phyloP scores from a whole-genome alignment of 1,139 yeast genomes.

The Starmera stellimalicola region DNA sequence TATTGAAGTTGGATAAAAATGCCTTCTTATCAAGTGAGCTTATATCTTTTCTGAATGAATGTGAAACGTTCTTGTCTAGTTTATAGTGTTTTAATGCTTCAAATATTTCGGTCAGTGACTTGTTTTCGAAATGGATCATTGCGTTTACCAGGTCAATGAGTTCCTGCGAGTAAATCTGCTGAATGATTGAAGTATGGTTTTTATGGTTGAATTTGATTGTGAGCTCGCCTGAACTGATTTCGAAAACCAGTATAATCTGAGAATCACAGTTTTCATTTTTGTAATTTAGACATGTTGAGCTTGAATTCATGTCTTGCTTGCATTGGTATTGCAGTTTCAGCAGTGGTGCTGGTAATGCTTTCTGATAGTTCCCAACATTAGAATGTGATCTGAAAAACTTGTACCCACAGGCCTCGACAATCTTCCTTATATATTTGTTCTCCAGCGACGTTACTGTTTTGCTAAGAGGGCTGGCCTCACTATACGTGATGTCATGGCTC shows the following conservation, averaged over 20 bases:
- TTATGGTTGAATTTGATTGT: constrained; percentile 15
- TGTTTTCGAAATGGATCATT: constrained; percentile 3
- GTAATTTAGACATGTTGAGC: constrained; percentile 6
- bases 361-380: constrained; percentile 6
- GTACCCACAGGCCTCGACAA: constrained; percentile 15
- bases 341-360: constrained; percentile 11
- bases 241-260: constrained; percentile 15
- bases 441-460: constrained; percentile 9
- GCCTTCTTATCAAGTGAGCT: not conserved
- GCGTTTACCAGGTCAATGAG: constrained; percentile 10
- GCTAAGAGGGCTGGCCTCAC: too few relatives aligned
- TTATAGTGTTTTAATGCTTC: not conserved
- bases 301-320: constrained; percentile 14
- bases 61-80: not conserved
- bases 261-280: constrained; percentile 17
- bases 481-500: too few relatives aligned
- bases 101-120: not conserved
- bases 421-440: constrained; percentile 9
- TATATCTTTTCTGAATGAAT: not conserved
- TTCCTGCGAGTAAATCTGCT: constrained; percentile 11
- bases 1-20: too few relatives aligned
- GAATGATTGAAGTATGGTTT: constrained; percentile 12
- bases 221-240: constrained; percentile 12
- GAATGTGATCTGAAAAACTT: constrained; percentile 15
- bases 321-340: constrained; percentile 17